Base-by-base conservation (phyloP, 441 rosid species). In the Cnidoscolus chayamansa region DNA sequence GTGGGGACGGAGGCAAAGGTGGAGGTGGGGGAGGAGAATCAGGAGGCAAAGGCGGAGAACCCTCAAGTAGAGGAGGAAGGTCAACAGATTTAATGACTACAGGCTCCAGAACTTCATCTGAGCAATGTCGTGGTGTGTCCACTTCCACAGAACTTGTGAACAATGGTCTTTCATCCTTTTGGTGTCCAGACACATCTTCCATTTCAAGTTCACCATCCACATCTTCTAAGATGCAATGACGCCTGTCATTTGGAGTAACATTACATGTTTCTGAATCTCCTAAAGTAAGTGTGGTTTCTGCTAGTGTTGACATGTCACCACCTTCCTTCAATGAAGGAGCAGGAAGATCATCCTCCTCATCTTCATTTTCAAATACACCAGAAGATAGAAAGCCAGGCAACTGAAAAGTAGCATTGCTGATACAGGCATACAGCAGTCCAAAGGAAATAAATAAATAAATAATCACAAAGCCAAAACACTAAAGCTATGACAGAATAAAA, bases 191-290 rank as follows among this genome's bases (percentile, higher is more conserved):
- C 72, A 88, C 97, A 82, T 90, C 99, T 84, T 88, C 97, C 99
- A 92, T 94, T 77, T 89, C 97, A 72, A 90, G 94, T 74, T 92
- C 99, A 77, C 86, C 93, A 81, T 94, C 98, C 61, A 92, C 98
- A 65, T 88, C 97, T 79, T 89, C 91, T 75, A 94, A 82, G 70
- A 90, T 80, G 79, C 84, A 84, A 82, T 92, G 94, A 51, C 84
- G 84, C 85, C 91, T 81, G 72, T 89, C 96, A 83, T 65, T 86
- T 55, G 83, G 85, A 54, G 90, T 82, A 69, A 63, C 75, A 19
- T 62, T 59, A 69, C 57, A 69, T 57, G 80, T 74, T 77, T 87
- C 91, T 72, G 80, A 65, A 63, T 85, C 89, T 31, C 74, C 84
- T 55, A 81, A 71, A 70, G 74, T 80, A 78, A 56, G 67, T 57